Evolutionary conservation across 179 eudicot genomes (phyloP).

Genomic region (Sideroxylon spinosum): DNA sequence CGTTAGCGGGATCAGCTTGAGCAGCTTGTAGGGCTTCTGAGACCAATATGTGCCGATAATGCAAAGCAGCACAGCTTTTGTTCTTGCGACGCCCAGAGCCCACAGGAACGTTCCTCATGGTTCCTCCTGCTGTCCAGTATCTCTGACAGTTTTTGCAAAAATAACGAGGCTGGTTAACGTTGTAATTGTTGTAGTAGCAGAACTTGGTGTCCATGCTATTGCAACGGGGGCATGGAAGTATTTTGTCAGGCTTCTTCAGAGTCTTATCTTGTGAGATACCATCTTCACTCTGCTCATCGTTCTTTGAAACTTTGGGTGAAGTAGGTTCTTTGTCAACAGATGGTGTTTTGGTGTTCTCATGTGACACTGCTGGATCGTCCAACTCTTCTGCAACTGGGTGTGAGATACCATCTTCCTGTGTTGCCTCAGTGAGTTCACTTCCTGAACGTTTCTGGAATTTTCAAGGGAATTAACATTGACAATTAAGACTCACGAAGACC

Average conservation of each 20-base stretch:
- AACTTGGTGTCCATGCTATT: conserved; percentile 64
- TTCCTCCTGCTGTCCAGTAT: conserved; percentile 71
- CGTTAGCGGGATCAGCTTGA: conserved; percentile 19
- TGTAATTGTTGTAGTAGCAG: conserved; percentile 69
- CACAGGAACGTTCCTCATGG: conserved; percentile 59
- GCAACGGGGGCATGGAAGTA: conserved; percentile 61
- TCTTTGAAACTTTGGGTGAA: conserved; percentile 20
- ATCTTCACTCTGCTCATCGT: conserved; percentile 27
- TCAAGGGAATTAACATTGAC: background rate
- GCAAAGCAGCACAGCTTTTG: conserved; percentile 36
- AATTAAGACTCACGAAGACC: too few relatives aligned
- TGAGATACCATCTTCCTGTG: conserved; percentile 24
- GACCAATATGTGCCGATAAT: conserved; percentile 30
- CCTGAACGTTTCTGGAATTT: conserved; percentile 24
- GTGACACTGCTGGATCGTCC: conserved; percentile 23
- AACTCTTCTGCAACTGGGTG: conserved; percentile 18
- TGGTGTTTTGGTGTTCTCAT: conserved; percentile 27
- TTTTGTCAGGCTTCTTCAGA: conserved; percentile 48
- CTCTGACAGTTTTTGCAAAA: conserved; percentile 65
- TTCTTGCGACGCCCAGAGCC: conserved; percentile 69
- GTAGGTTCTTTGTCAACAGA: conserved; percentile 17
- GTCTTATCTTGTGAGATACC: conserved; percentile 23
- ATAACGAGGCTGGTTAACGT: conserved; percentile 61
- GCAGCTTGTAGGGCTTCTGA: conserved; percentile 26
- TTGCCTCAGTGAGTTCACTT: conserved; percentile 15